Base-by-base conservation (phyloP, 768 basidiomycete genomes). In the Podaxis sp. region DNA sequence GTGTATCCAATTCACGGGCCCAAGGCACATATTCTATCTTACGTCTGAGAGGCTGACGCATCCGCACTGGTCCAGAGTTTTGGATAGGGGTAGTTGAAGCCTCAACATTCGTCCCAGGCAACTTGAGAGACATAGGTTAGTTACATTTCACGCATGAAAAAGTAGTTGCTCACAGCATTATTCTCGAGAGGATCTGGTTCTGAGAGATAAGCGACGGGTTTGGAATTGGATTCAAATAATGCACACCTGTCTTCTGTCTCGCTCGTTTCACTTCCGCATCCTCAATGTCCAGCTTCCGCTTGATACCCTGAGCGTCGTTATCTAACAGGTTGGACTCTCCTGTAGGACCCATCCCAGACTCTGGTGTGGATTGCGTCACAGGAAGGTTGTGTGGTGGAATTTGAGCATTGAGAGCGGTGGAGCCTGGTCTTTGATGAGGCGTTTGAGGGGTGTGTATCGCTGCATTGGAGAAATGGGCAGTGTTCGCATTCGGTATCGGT, bases 21-120 rank as follows among this genome's bases (percentile, higher is more conserved):
- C 93, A 78, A 0, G 95, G 95, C 33, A 90, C 80, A 72, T 96
- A 97, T 76, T 94, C 91, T 66, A 97, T 89, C 76, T 91, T 95
- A 66, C 90, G 87, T 62, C 90, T 84, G 37, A 85, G 81, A 58
- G 84, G 76, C 72, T 82, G 84, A 55, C 78, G 82, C 37, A 80
- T 68, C 64, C 77, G 77, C 65, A 70, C 54, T 70, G 60, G 60
- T 64, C 52, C 36, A 48, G 67, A 60, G 68, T 58, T 62, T 69
- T 70, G 61, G 67, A 64, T 58, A 66, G 65, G 64, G 72, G 66
- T 55, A 67, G 66, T 22, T 51, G 48, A 30, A 54, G 68, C 61
- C 64, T 71, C 63, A 68, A 65, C 64, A 71, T 68, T 63, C 6
- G 71, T 68, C 64, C 73, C 64, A 65, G 71, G 65, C 68, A 73